Conservation (phyloP, 2,329 filamentous ascomycete genomes). For the Coniochaeta ligniaria region DNA sequence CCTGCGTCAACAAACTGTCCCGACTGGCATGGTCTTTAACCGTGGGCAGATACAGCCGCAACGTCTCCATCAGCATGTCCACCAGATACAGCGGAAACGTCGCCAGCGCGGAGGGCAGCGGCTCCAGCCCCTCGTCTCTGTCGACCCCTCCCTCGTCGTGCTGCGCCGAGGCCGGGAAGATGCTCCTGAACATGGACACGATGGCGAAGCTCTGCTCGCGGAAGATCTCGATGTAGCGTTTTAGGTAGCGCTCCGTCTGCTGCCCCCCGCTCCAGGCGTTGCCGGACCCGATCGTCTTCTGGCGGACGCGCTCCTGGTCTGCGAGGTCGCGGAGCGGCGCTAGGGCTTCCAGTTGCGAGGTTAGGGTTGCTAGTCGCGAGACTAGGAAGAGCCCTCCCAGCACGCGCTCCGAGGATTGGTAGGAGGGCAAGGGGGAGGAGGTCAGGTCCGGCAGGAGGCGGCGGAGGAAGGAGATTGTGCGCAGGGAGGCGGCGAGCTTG, state of each 20-base stretch:
- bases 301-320: conserved; percentile 65
- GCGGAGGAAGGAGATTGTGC: conserved; percentile 85
- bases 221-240: conserved; percentile 95
- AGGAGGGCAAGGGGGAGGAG: conserved; percentile 14
- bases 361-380: conserved; percentile 73
- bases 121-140: conserved; percentile 36
- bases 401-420: conserved; percentile 49
- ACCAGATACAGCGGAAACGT: conserved; percentile 83
- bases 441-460: conserved; percentile 73
- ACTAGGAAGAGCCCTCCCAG: conserved; percentile 81
- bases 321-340: conserved; percentile 82
- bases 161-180: conserved; percentile 60
- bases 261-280: conserved; percentile 63
- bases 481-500: conserved; percentile 83
- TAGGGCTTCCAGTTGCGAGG: conserved; percentile 73
- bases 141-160: conserved; percentile 6
- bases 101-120: conserved; percentile 67
- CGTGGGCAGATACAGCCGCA: conserved; percentile 71
- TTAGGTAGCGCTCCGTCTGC: conserved; percentile 89
- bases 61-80: conserved; percentile 69
- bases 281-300: conserved; percentile 30
- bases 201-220: conserved; percentile 96
- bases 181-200: conserved; percentile 86
- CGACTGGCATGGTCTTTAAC: conserved; percentile 72
- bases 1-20: conserved; percentile 85